phyloP scores from a whole-genome alignment of 2,329 filamentous ascomycete genomes.

The Xylaria sp. region DNA sequence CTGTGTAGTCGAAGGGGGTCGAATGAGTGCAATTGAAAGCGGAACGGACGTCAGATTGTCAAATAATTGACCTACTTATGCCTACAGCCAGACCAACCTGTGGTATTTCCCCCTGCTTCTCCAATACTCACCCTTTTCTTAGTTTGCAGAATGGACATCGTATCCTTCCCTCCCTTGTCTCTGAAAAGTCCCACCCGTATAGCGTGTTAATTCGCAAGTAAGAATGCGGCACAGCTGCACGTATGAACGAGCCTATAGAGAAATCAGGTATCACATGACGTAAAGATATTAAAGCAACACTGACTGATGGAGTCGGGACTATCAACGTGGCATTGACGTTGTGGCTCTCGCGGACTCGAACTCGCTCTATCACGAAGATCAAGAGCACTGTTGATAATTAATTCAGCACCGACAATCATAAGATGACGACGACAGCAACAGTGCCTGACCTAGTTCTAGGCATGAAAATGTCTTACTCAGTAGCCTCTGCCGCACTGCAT shows the following conservation, averaged over 20 bases:
- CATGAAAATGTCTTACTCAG: conserved; percentile 2
- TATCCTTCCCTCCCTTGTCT: conserved; percentile 21
- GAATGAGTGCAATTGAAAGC: neutral
- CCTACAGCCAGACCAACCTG: neutral
- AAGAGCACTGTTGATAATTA: conserved; percentile 4
- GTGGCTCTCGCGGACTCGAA: conserved; percentile 17
- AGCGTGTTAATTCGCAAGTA: conserved; percentile 1
- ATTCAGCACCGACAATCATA: conserved; percentile 1
- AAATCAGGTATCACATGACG: conserved; percentile 28
- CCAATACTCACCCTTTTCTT: neutral
- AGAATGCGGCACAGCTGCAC: conserved; percentile 29
- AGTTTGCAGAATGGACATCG: conserved; percentile 17
- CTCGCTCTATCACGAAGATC: neutral
- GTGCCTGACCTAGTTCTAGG: conserved; percentile 4
- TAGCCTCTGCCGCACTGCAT: conserved; percentile 19
- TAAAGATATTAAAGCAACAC: conserved; percentile 10
- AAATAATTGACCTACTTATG: neutral
- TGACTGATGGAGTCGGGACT: conserved; percentile 15
- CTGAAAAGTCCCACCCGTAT: conserved; percentile 5
- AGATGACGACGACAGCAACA: conserved; percentile 1
- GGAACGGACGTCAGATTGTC: conserved; percentile 10
- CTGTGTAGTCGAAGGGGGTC: neutral
- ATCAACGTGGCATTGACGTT: conserved; percentile 27
- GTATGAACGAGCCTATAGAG: conserved; percentile 2
- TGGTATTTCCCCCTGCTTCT: conserved; percentile 3